Evolutionary conservation across 2,329 filamentous ascomycete genomes (phyloP), one percentile per base, ranked within the genome.

Genomic region (Xylaria arbuscula): DNA sequence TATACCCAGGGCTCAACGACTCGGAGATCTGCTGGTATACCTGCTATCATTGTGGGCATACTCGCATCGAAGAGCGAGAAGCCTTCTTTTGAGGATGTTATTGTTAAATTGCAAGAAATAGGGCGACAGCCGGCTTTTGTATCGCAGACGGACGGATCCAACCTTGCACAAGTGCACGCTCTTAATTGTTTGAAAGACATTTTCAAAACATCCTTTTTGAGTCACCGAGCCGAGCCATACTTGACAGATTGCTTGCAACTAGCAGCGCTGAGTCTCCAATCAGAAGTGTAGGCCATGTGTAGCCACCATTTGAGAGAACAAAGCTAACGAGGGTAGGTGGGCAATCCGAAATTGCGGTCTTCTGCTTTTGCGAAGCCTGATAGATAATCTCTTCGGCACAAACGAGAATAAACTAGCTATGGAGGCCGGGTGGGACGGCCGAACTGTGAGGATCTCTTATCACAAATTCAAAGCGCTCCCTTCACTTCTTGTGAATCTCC

Each of bases 131-230:
- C 87, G 58, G 87, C 87, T 3, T 81, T 78, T 10, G 83, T 86
- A 50, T 83, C 85, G 0, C 85, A 88, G 67, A 88, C 86, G 0
- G 88, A 90, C 66, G 88, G 86, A 36, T 87, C 86, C 1, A 90
- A 92, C 48, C 82, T 98, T 4, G 92, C 94, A 0, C 95, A 99
- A 79, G 96, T 99, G 0, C 96, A 99, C 79, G 94, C 96, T 0
- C 87, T 97, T 77, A 99, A 99, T 78, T 97, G 93, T 69, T 83
- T 99, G 66, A 96, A 96, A 77, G 94, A 97, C 72, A 90, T 97
- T 1, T 96, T 98, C 80, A 95, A 93, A 66, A 94, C 91, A 72
- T 93, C 93, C 0, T 88, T 89, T 58, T 84, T 98, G 19, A 85
- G 92, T 34, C 88, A 89, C 64, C 86, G 87, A 62, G 92, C 93